Percentiles rank a stretch among this genome's conserved stretches.
These are phyloP conservation scores for Microsporum ferrugineum DNA, from an alignment of 2,329 filamentous ascomycete species.

Conservation along the genomic window DNA sequence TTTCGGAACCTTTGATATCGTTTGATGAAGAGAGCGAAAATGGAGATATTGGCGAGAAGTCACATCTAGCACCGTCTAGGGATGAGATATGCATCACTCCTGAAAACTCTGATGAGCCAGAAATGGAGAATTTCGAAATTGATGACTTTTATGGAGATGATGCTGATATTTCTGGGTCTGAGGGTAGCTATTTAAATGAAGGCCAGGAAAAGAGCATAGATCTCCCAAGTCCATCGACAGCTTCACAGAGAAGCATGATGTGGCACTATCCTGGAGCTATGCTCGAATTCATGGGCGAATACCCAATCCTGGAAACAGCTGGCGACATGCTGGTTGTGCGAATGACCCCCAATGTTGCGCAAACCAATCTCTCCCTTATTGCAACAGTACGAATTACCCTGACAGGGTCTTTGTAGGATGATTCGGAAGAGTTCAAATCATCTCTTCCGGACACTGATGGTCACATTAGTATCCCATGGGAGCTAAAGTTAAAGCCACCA, in stretches of 20 bases:
- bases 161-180: neutral
- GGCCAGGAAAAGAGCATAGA: conserved; percentile 5
- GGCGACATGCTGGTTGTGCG: conserved; percentile 3
- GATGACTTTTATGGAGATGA: neutral
- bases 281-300: neutral
- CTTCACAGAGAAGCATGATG: conserved; percentile 15
- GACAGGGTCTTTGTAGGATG: neutral
- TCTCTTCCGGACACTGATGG: neutral
- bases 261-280: conserved; percentile 13
- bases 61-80: neutral
- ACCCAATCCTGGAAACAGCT: conserved; percentile 1
- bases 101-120: neutral
- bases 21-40: neutral
- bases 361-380: conserved; percentile 3
- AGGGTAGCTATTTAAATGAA: neutral
- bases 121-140: neutral
- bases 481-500: neutral
- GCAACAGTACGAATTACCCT: conserved; percentile 1
- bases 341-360: neutral
- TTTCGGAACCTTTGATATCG: neutral
- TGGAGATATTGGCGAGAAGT: neutral
- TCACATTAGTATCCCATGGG: neutral
- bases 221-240: conserved; percentile 16
- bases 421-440: neutral
- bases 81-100: neutral